Evolutionary conservation across 176 grass and related monocot genomes (phyloP).

Genomic region (Tillandsia fasciculata): DNA sequence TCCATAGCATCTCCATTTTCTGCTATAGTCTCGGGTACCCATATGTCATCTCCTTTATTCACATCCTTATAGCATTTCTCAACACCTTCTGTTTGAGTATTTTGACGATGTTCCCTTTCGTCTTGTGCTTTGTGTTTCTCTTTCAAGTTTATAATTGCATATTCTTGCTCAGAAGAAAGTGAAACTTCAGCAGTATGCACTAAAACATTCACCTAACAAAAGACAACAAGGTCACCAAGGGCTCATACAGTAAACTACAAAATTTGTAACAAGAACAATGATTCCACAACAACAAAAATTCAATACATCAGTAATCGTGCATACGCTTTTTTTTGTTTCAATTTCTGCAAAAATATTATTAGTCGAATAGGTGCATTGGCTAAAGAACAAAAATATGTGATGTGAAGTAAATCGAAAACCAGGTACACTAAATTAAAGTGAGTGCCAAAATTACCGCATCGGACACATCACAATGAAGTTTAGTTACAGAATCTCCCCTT

Average conservation of each 20-base stretch:
- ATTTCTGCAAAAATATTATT: too few relatives aligned
- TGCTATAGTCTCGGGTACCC: conserved; percentile 2
- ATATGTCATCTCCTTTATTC: conserved; percentile 21
- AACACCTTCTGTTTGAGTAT: conserved; percentile 20
- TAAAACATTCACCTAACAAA: conserved; percentile 63
- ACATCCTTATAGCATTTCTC: conserved; percentile 11
- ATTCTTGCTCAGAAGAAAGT: conserved; percentile 28
- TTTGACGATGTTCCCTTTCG: conserved; percentile 22
- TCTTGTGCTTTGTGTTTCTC: conserved; percentile 32
- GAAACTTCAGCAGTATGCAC: conserved; percentile 51
- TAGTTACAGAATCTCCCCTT: conserved; percentile 84
- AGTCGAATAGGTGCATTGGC: too few relatives aligned
- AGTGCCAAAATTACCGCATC: conserved; percentile 46
- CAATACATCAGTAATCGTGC: too few relatives aligned
- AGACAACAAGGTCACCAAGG: not conserved
- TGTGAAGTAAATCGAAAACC: not conserved
- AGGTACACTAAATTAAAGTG: not conserved
- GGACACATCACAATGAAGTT: conserved; percentile 75
- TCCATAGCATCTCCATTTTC: not conserved
- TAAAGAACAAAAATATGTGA: too few relatives aligned
- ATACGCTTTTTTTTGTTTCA: too few relatives aligned
- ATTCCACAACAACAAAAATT: too few relatives aligned
- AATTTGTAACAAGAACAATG: not conserved
- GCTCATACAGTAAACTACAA: not conserved
- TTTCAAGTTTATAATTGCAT: conserved; percentile 36